Percentiles rank a stretch among this genome's conserved stretches.
These are phyloP conservation scores for Boletus pseudopeckii DNA, from an alignment of 768 basidiomycete genomes.

Conservation along the genomic window DNA sequence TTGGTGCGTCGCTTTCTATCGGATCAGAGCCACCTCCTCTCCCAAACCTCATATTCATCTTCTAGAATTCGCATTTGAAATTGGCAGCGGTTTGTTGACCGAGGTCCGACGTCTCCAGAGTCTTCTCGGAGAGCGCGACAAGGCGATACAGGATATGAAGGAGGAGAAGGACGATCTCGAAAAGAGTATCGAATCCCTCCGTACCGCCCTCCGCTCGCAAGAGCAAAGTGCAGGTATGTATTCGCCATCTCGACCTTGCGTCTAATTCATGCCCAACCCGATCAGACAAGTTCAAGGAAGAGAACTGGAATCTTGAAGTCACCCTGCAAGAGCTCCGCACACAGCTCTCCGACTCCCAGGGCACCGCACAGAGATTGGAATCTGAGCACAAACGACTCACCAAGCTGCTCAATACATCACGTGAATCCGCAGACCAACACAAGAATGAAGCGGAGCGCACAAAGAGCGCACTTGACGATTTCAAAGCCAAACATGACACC, in stretches of 20 bases:
- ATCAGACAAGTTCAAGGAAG: conserved; percentile 92
- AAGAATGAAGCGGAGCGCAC: conserved; percentile 84
- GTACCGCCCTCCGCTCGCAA: conserved; percentile 70
- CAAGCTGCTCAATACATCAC: conserved; percentile 65
- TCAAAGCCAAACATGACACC: conserved; percentile 90
- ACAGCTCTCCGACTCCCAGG: conserved; percentile 63
- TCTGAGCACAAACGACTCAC: conserved; percentile 80
- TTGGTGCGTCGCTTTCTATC: conserved; percentile 52
- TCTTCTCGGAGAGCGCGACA: conserved; percentile 87
- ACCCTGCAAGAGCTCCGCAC: conserved; percentile 80
- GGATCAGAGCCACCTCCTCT: conserved; percentile 2
- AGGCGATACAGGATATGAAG: conserved; percentile 85
- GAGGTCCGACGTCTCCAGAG: conserved; percentile 92
- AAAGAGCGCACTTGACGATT: conserved; percentile 57
- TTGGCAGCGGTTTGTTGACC: conserved; percentile 85
- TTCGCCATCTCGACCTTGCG: neutral
- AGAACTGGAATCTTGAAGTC: conserved; percentile 99
- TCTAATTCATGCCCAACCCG: conserved; percentile 1
- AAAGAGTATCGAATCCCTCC: conserved; percentile 69
- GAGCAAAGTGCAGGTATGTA: conserved; percentile 74
- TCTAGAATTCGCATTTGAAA: conserved; percentile 96
- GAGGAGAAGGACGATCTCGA: conserved; percentile 91
- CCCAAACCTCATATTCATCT: conserved; percentile 15
- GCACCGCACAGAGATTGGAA: conserved; percentile 67
- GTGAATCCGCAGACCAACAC: conserved; percentile 76